Conservation (phyloP, 139 green algal species). For the Closterium sp. region DNA sequence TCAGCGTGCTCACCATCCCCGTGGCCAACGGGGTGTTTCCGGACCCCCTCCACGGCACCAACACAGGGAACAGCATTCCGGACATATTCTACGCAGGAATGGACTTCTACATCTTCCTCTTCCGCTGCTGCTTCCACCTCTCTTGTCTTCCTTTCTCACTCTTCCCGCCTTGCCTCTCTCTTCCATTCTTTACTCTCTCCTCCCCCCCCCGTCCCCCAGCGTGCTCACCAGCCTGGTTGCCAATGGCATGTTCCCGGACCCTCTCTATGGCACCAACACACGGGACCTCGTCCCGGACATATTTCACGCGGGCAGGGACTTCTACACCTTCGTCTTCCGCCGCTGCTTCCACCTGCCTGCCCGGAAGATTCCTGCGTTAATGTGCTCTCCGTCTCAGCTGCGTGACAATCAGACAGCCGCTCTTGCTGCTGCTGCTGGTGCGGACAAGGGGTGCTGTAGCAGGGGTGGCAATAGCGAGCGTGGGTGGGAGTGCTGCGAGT, state of each 20-base stretch:
- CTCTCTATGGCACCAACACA: slow-evolving; percentile 43
- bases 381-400: background rate
- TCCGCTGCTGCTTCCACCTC: slow-evolving; percentile 14
- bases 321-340: slow-evolving; percentile 56
- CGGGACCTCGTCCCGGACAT: slow-evolving; percentile 41
- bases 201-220: background rate
- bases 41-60: too few relatives aligned
- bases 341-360: slow-evolving; percentile 23
- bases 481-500: background rate
- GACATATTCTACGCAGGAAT: slow-evolving; percentile 26
- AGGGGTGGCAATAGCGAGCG: background rate
- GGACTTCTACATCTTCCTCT: background rate
- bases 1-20: too few relatives aligned
- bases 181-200: background rate
- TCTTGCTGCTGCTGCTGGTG: background rate
- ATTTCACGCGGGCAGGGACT: slow-evolving; percentile 15
- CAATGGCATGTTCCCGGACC: slow-evolving; percentile 50
- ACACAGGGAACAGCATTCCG: slow-evolving; percentile 17
- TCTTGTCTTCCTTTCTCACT: background rate
- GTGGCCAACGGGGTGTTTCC: too few relatives aligned
- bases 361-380: background rate
- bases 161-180: background rate
- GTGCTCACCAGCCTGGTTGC: slow-evolving; percentile 46
- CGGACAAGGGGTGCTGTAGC: background rate
- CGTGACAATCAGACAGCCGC: background rate